Percentiles rank a stretch among this genome's conserved stretches.
Conservation (phyloP, 1,284 basidiomycete species). For the Fomitopsis betulina region DNA sequence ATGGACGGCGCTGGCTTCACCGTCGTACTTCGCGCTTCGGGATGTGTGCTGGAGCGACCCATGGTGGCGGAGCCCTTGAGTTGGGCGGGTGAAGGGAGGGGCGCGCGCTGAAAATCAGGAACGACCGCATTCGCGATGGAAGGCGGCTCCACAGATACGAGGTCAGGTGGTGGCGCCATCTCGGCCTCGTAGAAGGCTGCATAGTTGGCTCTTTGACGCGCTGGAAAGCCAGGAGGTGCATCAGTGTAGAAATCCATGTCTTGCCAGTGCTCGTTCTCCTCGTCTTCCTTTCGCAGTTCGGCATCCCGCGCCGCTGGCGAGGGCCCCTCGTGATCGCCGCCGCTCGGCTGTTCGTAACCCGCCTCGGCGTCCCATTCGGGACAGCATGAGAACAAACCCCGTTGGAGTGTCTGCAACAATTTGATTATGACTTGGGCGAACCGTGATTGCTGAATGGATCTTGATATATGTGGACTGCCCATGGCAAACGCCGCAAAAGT, state of each 20-base stretch:
- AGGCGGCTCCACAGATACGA: not conserved
- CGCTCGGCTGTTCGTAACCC: slow-evolving; percentile 1
- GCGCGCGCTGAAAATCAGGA: not conserved
- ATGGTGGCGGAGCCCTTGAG: not conserved
- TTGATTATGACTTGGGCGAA: slow-evolving; percentile 6
- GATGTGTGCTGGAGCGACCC: not conserved
- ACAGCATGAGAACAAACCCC: slow-evolving; percentile 8
- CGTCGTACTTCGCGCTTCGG: not conserved
- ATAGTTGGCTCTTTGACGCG: not conserved
- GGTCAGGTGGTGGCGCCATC: not conserved
- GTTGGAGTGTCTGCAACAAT: not conserved
- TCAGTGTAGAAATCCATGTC: slow-evolving; percentile 7
- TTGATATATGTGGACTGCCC: slow-evolving; percentile 19
- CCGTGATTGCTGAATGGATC: slow-evolving; percentile 18
- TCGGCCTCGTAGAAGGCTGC: not conserved
- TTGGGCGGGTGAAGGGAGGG: not conserved
- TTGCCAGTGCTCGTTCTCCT: slow-evolving; percentile 2
- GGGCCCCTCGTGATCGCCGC: not conserved
- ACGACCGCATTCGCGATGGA: too few species aligned
- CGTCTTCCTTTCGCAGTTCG: not conserved
- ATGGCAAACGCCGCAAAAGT: slow-evolving; percentile 25
- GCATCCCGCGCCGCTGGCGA: not conserved
- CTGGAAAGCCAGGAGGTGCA: slow-evolving; percentile 1
- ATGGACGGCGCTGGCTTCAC: not conserved
- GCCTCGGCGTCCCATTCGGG: slow-evolving; percentile 4